These are phyloP conservation scores for Debaryomyces subglobosus DNA, from an alignment of 1,139 yeast species.

Conservation along the genomic window DNA sequence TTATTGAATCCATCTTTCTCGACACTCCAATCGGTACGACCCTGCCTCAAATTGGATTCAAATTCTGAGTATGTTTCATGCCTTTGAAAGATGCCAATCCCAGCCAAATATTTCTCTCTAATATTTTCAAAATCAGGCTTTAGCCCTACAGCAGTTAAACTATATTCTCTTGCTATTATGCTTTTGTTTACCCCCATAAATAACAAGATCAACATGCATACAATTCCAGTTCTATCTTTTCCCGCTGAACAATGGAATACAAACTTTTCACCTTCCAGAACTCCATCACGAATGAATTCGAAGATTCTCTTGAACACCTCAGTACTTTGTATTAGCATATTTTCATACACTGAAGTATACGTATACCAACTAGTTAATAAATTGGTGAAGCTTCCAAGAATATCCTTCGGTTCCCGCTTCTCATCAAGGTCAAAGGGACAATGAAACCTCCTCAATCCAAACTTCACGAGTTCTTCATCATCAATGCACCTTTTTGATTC, in stretches of 20 bases:
- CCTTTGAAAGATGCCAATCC: constrained; percentile 32
- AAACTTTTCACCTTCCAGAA: constrained; percentile 23
- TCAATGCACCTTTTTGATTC: constrained; percentile 59
- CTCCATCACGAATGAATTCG: constrained; percentile 53
- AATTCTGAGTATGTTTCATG: constrained; percentile 23
- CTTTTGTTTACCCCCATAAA: constrained; percentile 67
- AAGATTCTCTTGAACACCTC: constrained; percentile 51
- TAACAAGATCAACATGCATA: constrained; percentile 66
- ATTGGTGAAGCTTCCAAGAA: constrained; percentile 59
- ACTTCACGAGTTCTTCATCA: constrained; percentile 33
- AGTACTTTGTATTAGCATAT: constrained; percentile 56
- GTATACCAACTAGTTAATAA: constrained; percentile 65
- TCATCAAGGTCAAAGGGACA: constrained; percentile 60
- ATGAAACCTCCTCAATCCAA: constrained; percentile 52
- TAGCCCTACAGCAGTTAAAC: constrained; percentile 70
- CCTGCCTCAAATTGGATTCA: constrained; percentile 31
- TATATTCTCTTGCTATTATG: constrained; percentile 66
- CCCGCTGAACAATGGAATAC: constrained; percentile 85
- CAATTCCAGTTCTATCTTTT: constrained; percentile 81
- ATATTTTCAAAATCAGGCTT: constrained; percentile 49
- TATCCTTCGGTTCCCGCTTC: constrained; percentile 67
- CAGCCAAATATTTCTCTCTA: constrained; percentile 32
- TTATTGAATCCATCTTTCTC: constrained; percentile 56
- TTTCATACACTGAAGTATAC: constrained; percentile 63
- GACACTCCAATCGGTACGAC: constrained; percentile 43